These are phyloP conservation scores for Nakaseomyces delphensis DNA, from an alignment of 1,139 yeast species.

Conservation along the genomic window DNA sequence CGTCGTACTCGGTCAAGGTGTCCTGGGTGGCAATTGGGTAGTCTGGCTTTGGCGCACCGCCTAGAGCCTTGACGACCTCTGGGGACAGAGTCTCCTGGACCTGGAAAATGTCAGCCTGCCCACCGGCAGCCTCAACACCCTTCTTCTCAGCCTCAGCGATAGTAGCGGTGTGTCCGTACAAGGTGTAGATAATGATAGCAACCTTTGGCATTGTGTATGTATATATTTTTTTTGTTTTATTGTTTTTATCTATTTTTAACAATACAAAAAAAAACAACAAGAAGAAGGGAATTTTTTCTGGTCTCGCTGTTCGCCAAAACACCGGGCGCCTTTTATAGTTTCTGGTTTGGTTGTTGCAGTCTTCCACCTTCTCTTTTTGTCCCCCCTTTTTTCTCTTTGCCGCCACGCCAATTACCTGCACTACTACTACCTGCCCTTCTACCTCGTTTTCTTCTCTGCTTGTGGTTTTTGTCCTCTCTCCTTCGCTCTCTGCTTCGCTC, in stretches of 20 bases:
- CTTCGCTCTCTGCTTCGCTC: no score
- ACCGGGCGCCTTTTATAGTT: no score
- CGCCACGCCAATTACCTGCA: no score
- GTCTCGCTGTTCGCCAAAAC: no score
- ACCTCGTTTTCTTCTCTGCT: no score
- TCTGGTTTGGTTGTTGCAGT: no score
- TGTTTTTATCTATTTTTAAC: no score
- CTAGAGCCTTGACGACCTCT: constrained; percentile 50
- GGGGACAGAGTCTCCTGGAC: constrained; percentile 68
- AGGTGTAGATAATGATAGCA: constrained; percentile 65
- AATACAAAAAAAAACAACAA: not conserved
- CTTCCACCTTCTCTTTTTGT: no score
- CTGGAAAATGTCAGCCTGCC: constrained; percentile 62
- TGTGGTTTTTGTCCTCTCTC: no score
- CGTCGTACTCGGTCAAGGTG: constrained; percentile 57
- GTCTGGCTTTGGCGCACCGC: constrained; percentile 61
- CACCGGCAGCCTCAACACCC: constrained; percentile 71
- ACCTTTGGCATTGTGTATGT: constrained; percentile 24
- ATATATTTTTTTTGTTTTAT: not conserved
- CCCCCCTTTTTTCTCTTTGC: no score
- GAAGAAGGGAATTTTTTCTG: not conserved
- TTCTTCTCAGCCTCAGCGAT: constrained; percentile 60
- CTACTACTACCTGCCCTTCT: no score
- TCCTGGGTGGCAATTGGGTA: constrained; percentile 61
- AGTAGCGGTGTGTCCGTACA: constrained; percentile 68